Evolutionary conservation across 2,329 filamentous ascomycete genomes (phyloP).

Genomic region (Pseudogymnoascus sp.): DNA sequence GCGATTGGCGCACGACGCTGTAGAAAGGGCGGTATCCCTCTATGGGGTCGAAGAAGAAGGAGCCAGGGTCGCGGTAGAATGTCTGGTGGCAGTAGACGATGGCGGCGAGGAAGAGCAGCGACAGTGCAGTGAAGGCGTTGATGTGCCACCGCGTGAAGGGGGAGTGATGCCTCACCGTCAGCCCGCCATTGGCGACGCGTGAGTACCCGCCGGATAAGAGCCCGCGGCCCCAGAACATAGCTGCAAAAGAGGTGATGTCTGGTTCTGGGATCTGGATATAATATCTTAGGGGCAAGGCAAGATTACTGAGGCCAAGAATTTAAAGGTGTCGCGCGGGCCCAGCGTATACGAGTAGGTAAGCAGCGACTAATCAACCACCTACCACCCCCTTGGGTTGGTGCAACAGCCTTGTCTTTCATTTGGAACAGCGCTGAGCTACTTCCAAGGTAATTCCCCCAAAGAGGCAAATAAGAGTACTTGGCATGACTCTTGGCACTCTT

Average conservation of each 20-base stretch:
- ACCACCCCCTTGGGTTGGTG: neutral
- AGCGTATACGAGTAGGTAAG: slow-evolving; percentile 4
- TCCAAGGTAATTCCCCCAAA: neutral
- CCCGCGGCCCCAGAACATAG: slow-evolving; percentile 2
- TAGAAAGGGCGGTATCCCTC: slow-evolving; percentile 28
- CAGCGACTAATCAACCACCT: neutral
- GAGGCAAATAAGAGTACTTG: neutral
- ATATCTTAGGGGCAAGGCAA: neutral
- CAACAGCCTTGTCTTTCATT: slow-evolving; percentile 1
- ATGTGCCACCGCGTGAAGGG: slow-evolving; percentile 7
- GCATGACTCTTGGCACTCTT: neutral
- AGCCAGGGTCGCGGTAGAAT: slow-evolving; percentile 29
- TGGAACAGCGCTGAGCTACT: neutral
- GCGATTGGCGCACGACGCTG: slow-evolving; percentile 22
- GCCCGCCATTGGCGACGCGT: neutral
- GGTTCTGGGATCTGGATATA: slow-evolving; percentile 5
- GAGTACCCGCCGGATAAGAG: slow-evolving; percentile 6
- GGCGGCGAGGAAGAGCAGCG: slow-evolving; percentile 24
- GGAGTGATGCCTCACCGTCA: neutral
- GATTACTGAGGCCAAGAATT: neutral
- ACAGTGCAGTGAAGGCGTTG: neutral
- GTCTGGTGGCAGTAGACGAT: slow-evolving; percentile 24
- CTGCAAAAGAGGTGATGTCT: neutral
- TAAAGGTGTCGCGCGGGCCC: neutral
- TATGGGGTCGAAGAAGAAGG: slow-evolving; percentile 28